A percentile compares a stretch with the other conserved stretches of the same genome.
These are phyloP conservation scores for Wickerhamiella spandovensis DNA, from an alignment of 805 yeast species.

Conservation along the genomic window DNA sequence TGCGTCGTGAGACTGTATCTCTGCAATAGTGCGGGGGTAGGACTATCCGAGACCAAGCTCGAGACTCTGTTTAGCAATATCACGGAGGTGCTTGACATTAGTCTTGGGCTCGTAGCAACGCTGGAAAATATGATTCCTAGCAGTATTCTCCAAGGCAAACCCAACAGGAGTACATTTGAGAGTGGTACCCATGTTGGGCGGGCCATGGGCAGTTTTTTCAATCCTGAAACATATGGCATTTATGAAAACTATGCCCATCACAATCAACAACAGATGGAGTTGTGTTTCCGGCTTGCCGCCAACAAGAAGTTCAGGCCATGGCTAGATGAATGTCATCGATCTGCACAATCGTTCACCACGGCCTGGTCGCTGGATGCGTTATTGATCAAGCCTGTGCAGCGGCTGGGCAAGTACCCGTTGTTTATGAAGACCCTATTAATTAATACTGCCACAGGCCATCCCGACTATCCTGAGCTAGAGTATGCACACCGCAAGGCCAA, in stretches of 20 bases:
- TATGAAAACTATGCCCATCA: conserved; percentile 24
- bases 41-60: conserved; percentile 19
- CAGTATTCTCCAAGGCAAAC: conserved; percentile 17
- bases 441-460: conserved; percentile 26
- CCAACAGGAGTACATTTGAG: neutral
- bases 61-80: conserved; percentile 22
- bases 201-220: conserved; percentile 20
- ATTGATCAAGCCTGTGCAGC: conserved; percentile 33
- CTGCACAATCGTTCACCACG: conserved; percentile 21
- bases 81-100: conserved; percentile 22
- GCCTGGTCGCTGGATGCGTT: conserved; percentile 32
- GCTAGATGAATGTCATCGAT: conserved; percentile 23
- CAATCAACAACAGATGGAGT: conserved; percentile 20
- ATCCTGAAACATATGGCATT: conserved; percentile 21
- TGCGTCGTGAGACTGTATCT: conserved; percentile 24
- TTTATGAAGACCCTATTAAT: conserved; percentile 24
- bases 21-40: conserved; percentile 18
- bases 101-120: conserved; percentile 20
- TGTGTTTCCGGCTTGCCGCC: conserved; percentile 14
- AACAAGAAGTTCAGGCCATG: conserved; percentile 18
- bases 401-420: conserved; percentile 31
- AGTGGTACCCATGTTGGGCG: conserved; percentile 20
- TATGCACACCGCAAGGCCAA: conserved; percentile 13
- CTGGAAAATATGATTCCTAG: conserved; percentile 21
- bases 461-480: conserved; percentile 30